phyloP scores from a whole-genome alignment of 768 basidiomycete species.

The Suillus placidus region DNA sequence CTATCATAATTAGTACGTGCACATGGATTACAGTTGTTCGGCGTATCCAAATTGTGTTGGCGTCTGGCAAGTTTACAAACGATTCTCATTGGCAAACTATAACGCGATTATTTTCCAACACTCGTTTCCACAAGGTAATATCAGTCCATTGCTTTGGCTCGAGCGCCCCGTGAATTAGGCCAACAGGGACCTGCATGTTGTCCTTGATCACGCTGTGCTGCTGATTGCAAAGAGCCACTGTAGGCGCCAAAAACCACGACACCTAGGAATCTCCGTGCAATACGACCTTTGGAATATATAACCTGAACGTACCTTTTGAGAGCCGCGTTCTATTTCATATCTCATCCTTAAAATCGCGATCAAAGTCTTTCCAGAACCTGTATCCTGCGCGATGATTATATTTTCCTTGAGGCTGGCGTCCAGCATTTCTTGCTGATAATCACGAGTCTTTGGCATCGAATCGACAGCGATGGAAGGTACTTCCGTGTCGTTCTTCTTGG shows the following conservation, averaged over 20 bases:
- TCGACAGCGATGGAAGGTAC: not conserved
- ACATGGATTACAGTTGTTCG: too few species aligned
- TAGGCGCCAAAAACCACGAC: conserved; percentile 81
- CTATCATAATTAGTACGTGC: too few species aligned
- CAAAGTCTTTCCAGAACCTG: conserved; percentile 80
- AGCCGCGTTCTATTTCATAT: conserved; percentile 62
- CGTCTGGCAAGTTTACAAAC: too few species aligned
- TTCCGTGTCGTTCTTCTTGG: not conserved
- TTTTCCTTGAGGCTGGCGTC: conserved; percentile 67
- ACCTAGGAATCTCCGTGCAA: conserved; percentile 44
- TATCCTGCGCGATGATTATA: conserved; percentile 76
- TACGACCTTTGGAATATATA: conserved; percentile 4
- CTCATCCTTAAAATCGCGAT: conserved; percentile 76
- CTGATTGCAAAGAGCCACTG: conserved; percentile 74
- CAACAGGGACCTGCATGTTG: conserved; percentile 62
- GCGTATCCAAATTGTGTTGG: too few species aligned
- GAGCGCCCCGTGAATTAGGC: conserved; percentile 67
- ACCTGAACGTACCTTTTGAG: conserved; percentile 52
- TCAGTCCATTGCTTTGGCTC: conserved; percentile 82
- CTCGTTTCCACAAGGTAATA: conserved; percentile 55
- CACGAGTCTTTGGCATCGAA: conserved; percentile 39
- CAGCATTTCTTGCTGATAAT: conserved; percentile 82
- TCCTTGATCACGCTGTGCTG: conserved; percentile 59
- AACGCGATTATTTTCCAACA: conserved; percentile 58
- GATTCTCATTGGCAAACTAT: too few species aligned